A percentile compares a stretch with the other conserved stretches of the same genome.
These are phyloP conservation scores for Conticribra weissflogii DNA, from an alignment of 108 stramenopile genomes.

Conservation along the genomic window DNA sequence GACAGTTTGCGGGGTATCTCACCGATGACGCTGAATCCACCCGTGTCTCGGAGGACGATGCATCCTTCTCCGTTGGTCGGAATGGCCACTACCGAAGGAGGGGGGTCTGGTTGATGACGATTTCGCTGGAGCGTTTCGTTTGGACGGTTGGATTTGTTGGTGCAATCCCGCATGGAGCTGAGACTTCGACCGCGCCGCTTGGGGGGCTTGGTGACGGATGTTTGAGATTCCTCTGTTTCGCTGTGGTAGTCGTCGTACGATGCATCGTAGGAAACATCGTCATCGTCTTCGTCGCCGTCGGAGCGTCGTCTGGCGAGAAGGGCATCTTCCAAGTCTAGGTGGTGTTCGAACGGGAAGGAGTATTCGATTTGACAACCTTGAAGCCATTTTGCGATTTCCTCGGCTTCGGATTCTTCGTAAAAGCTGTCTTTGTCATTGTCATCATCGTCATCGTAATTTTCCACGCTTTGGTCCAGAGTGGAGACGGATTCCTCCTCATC, in stretches of 20 bases:
- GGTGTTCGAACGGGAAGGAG: slow-evolving; percentile 30
- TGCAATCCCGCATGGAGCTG: slow-evolving; percentile 27
- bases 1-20: slow-evolving; percentile 64
- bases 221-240: not conserved
- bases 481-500: not conserved
- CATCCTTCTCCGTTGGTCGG: slow-evolving; percentile 78
- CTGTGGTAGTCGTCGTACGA: slow-evolving; percentile 1
- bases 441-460: not conserved
- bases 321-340: slow-evolving; percentile 31
- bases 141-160: slow-evolving; percentile 55
- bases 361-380: slow-evolving; percentile 42
- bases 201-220: not conserved
- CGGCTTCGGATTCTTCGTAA: slow-evolving; percentile 13
- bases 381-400: slow-evolving; percentile 9
- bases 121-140: slow-evolving; percentile 51
- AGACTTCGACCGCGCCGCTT: slow-evolving; percentile 21
- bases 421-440: not conserved
- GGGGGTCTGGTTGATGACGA: slow-evolving; percentile 60
- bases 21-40: slow-evolving; percentile 74
- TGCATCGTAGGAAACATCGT: slow-evolving; percentile 16
- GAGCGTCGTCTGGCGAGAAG: slow-evolving; percentile 20
- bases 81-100: slow-evolving; percentile 59
- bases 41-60: slow-evolving; percentile 76
- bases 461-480: not conserved
- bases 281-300: not conserved